These are phyloP conservation scores for Fusarium papillatum DNA, from an alignment of 2,329 filamentous ascomycete genomes.

Conservation along the genomic window DNA sequence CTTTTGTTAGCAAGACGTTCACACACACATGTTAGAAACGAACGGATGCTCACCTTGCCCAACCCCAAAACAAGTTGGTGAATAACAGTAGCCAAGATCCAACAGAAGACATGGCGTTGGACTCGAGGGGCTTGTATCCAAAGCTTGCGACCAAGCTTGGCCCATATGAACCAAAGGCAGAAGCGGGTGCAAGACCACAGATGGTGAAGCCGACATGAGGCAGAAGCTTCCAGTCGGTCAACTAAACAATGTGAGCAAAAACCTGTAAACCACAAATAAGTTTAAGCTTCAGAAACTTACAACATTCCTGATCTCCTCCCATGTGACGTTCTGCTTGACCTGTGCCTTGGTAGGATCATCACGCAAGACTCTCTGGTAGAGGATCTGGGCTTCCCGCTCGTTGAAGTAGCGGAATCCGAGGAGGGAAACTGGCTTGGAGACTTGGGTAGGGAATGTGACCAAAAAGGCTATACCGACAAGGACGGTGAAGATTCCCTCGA, in stretches of 20 bases:
- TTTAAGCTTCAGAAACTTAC: conserved; percentile 35
- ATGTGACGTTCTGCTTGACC: conserved; percentile 41
- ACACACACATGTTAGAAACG: no score
- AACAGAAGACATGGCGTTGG: conserved; percentile 46
- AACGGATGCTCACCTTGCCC: conserved; percentile 7
- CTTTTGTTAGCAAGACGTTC: neutral
- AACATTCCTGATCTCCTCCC: conserved; percentile 47
- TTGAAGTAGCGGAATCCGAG: conserved; percentile 47
- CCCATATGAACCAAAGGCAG: conserved; percentile 26
- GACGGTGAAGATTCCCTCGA: conserved; percentile 52
- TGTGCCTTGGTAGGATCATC: conserved; percentile 47
- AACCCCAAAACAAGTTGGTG: conserved; percentile 48
- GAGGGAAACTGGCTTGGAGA: conserved; percentile 45
- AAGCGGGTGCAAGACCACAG: conserved; percentile 44
- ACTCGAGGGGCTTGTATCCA: conserved; percentile 46
- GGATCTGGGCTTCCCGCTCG: conserved; percentile 49
- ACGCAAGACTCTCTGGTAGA: conserved; percentile 45
- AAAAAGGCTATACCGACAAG: conserved; percentile 48
- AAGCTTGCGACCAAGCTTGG: conserved; percentile 47
- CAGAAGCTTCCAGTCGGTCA: conserved; percentile 52
- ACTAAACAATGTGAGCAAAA: conserved; percentile 22
- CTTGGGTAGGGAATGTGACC: conserved; percentile 45
- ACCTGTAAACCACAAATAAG: neutral
- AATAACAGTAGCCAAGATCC: conserved; percentile 49
- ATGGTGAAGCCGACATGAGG: conserved; percentile 49